Percentiles rank a stretch among this genome's conserved stretches.
Evolutionary conservation across 768 basidiomycete species (phyloP).

Genomic region (Scleroderma citrinum): DNA sequence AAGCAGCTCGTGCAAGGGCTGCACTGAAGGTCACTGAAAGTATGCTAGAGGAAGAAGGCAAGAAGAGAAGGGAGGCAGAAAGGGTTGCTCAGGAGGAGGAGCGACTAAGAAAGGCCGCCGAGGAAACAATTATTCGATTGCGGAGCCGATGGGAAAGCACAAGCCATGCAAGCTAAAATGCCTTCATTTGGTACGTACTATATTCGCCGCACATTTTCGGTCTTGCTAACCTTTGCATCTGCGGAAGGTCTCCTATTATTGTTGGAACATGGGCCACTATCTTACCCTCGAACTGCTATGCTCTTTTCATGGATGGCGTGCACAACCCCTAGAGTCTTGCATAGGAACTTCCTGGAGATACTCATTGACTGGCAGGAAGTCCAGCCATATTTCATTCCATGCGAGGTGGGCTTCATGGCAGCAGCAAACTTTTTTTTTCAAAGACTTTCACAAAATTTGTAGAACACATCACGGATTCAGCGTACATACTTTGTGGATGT

Average conservation of each 20-base stretch:
- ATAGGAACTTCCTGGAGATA: not conserved
- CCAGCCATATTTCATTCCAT: not conserved
- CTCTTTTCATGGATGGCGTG: no score
- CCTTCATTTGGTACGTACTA: not conserved
- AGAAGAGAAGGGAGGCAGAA: slow-evolving; percentile 55
- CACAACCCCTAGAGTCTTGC: no score
- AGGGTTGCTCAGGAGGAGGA: slow-evolving; percentile 44
- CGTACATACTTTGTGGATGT: not conserved
- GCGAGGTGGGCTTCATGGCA: not conserved
- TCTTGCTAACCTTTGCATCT: no score
- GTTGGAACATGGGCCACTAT: no score
- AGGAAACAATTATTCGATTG: slow-evolving; percentile 41
- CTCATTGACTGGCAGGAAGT: not conserved
- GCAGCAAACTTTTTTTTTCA: not conserved
- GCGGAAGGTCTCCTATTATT: no score
- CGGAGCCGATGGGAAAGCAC: slow-evolving; percentile 19
- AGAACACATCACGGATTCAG: not conserved
- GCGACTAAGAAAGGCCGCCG: slow-evolving; percentile 41
- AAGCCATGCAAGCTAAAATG: slow-evolving; percentile 1
- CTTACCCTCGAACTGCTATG: no score
- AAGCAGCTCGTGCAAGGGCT: slow-evolving; percentile 49
- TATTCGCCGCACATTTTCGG: not conserved
- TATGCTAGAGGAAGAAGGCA: slow-evolving; percentile 55
- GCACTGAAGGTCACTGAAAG: slow-evolving; percentile 50
- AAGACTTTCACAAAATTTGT: not conserved